phyloP scores from a whole-genome alignment of 345 rosid genomes.

The Rhizophora apiculata region DNA sequence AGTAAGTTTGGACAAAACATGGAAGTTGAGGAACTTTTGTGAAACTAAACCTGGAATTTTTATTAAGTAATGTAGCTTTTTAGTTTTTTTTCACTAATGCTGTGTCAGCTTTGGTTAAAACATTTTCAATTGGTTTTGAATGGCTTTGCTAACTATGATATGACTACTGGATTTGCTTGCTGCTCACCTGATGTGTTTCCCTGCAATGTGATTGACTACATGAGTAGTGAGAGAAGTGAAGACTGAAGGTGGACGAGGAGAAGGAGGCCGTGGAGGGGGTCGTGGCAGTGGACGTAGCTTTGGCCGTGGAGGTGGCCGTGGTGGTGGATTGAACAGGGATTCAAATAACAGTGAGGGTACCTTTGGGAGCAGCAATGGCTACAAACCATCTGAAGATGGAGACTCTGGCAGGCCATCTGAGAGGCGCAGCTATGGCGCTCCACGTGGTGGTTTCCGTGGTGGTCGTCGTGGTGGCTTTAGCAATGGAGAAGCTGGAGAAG shows the following conservation, averaged over 20 bases:
- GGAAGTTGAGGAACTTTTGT: too few relatives aligned
- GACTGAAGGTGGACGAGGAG: constrained; percentile 23
- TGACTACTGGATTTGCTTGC: background rate
- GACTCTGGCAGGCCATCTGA: constrained; percentile 22
- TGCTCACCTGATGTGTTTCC: background rate
- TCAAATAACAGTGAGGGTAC: constrained; percentile 11
- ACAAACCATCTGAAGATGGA: constrained; percentile 19
- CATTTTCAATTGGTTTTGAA: too few relatives aligned
- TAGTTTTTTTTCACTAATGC: too few relatives aligned
- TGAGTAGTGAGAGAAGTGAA: constrained; percentile 22
- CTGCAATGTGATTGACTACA: background rate
- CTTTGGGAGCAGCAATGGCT: constrained; percentile 6
- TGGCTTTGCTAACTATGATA: background rate
- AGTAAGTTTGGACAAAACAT: too few relatives aligned
- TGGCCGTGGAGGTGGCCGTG: constrained; percentile 21
- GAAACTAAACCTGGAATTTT: too few relatives aligned
- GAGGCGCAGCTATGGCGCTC: constrained; percentile 21
- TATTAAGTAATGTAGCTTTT: too few relatives aligned
- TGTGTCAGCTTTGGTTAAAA: too few relatives aligned
- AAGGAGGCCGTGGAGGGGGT: constrained; percentile 23
- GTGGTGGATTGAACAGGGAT: constrained; percentile 23
- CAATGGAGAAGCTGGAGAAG: constrained; percentile 22
- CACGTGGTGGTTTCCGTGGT: constrained; percentile 25
- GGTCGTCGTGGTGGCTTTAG: constrained; percentile 17
- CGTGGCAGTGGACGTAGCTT: constrained; percentile 10